Percentiles rank a stretch among this genome's conserved stretches.
Evolutionary conservation across 768 basidiomycete species (phyloP).

Genomic region (Lactarius vividus): DNA sequence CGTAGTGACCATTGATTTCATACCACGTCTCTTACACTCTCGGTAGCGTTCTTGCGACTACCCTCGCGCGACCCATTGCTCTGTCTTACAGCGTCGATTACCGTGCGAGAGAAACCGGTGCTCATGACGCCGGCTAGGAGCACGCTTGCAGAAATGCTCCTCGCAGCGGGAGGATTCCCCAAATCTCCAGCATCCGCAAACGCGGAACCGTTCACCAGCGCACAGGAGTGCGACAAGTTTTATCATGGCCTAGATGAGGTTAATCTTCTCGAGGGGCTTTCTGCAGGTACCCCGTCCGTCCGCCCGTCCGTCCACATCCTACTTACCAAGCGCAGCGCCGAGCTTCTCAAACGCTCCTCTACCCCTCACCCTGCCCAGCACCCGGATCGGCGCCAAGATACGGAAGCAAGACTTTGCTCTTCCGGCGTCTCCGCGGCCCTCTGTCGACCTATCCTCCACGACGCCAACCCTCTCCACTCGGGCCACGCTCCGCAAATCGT

Average conservation of each 20-base stretch:
- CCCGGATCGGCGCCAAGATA: conserved; percentile 65
- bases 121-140: conserved; percentile 42
- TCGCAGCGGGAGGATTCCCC: conserved; percentile 35
- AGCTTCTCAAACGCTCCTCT: conserved; percentile 38
- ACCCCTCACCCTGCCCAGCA: conserved; percentile 57
- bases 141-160: conserved; percentile 36
- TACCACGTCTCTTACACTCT: not conserved
- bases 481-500: conserved; percentile 81
- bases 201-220: conserved; percentile 30
- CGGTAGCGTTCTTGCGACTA: conserved; percentile 51
- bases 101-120: conserved; percentile 77
- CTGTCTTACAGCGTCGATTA: conserved; percentile 81
- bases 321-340: conserved; percentile 39
- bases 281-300: conserved; percentile 44
- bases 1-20: conserved; percentile 33
- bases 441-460: conserved; percentile 38
- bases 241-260: conserved; percentile 60
- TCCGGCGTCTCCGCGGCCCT: conserved; percentile 45
- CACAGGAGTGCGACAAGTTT: conserved; percentile 40
- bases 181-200: conserved; percentile 36
- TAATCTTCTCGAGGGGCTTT: conserved; percentile 63
- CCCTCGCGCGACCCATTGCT: conserved; percentile 71
- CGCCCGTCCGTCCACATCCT: not conserved
- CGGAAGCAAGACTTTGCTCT: conserved; percentile 64
- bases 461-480: conserved; percentile 36